phyloP scores from a whole-genome alignment of 2,329 filamentous ascomycete genomes.

The Calycina herbarum region DNA sequence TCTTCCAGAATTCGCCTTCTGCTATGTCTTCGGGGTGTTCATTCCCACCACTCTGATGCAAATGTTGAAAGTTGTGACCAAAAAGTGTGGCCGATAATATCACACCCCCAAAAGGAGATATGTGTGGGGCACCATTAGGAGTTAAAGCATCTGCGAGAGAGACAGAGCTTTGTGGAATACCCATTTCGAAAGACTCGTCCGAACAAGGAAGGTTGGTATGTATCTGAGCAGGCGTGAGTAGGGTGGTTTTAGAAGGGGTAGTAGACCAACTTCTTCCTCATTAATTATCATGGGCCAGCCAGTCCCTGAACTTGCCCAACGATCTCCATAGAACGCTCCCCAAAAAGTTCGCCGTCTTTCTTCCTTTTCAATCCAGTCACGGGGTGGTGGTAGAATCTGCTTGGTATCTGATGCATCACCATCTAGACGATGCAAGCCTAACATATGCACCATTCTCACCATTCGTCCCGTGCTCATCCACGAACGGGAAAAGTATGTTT shows the following conservation, averaged over 20 bases:
- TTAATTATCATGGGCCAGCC: conserved; percentile 87
- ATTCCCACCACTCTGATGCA: conserved; percentile 68
- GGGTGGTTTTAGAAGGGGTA: conserved; percentile 44
- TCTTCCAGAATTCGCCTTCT: conserved; percentile 79
- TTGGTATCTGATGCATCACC: conserved; percentile 65
- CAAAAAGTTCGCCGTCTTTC: conserved; percentile 86
- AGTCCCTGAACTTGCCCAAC: conserved; percentile 83
- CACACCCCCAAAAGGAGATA: conserved; percentile 72
- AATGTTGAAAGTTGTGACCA: conserved; percentile 76
- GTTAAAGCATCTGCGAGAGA: conserved; percentile 64
- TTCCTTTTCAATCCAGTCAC: conserved; percentile 78
- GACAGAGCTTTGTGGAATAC: conserved; percentile 61
- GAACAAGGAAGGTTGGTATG: conserved; percentile 77
- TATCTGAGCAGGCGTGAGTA: conserved; percentile 26
- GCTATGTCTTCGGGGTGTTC: conserved; percentile 74
- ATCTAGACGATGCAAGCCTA: conserved; percentile 80
- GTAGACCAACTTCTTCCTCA: conserved; percentile 57
- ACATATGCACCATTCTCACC: conserved; percentile 73
- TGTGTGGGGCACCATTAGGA: conserved; percentile 50
- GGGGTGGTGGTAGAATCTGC: conserved; percentile 69
- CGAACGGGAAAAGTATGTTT: conserved; percentile 81
- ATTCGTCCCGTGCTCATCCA: conserved; percentile 77
- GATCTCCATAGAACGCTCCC: conserved; percentile 78
- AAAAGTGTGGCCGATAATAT: conserved; percentile 76
- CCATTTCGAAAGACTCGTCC: conserved; percentile 72